Evolutionary conservation across 257 asterid genomes (phyloP).

Genomic region (Orobanche coerulescens): DNA sequence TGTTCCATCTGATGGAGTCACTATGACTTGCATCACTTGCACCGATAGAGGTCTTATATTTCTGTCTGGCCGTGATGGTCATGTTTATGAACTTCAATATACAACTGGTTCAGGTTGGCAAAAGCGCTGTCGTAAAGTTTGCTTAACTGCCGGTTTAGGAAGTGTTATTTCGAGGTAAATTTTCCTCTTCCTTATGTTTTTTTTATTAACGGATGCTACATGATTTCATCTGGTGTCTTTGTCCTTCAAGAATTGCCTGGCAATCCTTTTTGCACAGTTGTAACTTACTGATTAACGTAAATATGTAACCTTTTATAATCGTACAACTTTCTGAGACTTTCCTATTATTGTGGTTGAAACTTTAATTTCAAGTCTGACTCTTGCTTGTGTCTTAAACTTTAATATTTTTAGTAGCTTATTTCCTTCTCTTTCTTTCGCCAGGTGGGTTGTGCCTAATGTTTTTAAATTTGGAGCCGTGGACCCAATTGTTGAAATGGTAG

Average conservation of each 20-base stretch:
- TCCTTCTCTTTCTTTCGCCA: constrained; percentile 23
- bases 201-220: constrained; percentile 7
- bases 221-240: constrained; percentile 1
- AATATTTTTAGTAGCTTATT: constrained; percentile 14
- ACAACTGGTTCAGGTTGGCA: constrained; percentile 95
- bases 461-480: constrained; percentile 93
- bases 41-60: constrained; percentile 76
- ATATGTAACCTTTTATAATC: neutral
- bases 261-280: neutral
- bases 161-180: constrained; percentile 85
- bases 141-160: constrained; percentile 84
- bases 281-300: neutral
- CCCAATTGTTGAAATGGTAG: constrained; percentile 90
- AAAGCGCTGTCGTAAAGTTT: constrained; percentile 81
- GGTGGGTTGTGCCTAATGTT: constrained; percentile 97
- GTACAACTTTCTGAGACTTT: neutral
- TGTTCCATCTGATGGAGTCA: constrained; percentile 92
- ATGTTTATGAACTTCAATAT: constrained; percentile 81
- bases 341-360: constrained; percentile 9
- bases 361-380: constrained; percentile 13
- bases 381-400: constrained; percentile 16
- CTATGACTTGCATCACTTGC: constrained; percentile 92
- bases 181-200: constrained; percentile 11
- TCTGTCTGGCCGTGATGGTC: constrained; percentile 97
- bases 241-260: constrained; percentile 11